These are phyloP conservation scores for Coemansia sp. DNA, from an alignment of 192 early-diverging fungal species.

Conservation along the genomic window DNA sequence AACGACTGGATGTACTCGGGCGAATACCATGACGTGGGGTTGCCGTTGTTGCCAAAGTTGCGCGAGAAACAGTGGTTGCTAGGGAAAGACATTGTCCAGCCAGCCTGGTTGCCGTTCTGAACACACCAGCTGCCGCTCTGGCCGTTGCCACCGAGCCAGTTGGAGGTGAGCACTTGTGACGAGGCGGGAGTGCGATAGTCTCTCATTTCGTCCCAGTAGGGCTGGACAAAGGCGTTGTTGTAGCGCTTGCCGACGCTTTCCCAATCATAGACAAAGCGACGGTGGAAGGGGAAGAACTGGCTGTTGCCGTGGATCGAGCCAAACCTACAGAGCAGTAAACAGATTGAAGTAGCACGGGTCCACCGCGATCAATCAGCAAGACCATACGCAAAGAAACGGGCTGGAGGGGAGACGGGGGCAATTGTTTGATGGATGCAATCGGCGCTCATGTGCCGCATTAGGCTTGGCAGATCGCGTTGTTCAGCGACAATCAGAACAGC, in stretches of 20 bases:
- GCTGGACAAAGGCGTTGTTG: conserved; percentile 34
- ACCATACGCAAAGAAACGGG: not conserved
- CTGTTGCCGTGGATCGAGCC: conserved; percentile 46
- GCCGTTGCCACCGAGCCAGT: conserved; percentile 52
- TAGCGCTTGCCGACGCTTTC: conserved; percentile 40
- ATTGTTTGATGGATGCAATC: not conserved
- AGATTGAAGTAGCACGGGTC: not conserved
- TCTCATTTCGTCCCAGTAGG: conserved; percentile 54
- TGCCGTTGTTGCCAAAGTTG: conserved; percentile 45
- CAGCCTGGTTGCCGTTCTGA: conserved; percentile 31
- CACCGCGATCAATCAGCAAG: not conserved
- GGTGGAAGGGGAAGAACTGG: conserved; percentile 56
- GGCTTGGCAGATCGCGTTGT: not conserved
- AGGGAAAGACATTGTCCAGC: conserved; percentile 40
- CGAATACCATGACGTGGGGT: conserved; percentile 35
- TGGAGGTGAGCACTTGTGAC: conserved; percentile 34
- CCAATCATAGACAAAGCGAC: conserved; percentile 51
- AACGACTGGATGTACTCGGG: conserved; percentile 45
- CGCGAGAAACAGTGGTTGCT: conserved; percentile 49
- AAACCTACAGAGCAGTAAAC: conserved; percentile 19
- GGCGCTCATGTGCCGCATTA: not conserved
- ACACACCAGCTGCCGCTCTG: conserved; percentile 33
- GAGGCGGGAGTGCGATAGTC: conserved; percentile 41
- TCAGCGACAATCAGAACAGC: conserved; percentile 1
- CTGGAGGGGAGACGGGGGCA: not conserved